Percentiles rank a stretch among this genome's conserved stretches.
phyloP scores from a whole-genome alignment of 208 protist genomes.

The Strigomonas oncopelti region DNA sequence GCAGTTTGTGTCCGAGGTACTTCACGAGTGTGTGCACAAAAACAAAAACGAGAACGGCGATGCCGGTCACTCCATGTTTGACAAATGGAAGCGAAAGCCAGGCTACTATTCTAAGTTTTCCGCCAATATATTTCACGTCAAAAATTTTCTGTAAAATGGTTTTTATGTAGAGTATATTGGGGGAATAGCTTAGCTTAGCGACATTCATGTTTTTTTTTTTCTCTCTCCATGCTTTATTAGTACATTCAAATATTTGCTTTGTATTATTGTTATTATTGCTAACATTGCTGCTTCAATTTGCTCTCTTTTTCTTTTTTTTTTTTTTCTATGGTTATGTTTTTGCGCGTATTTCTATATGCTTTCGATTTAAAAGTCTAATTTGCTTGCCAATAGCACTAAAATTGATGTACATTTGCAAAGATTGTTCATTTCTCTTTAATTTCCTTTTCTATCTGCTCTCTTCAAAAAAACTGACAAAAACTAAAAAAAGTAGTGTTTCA shows the following conservation, averaged over 20 bases:
- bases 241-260: neutral
- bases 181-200: no score
- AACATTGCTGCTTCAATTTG: conserved; percentile 11
- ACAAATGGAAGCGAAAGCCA: no score
- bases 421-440: conserved; percentile 2
- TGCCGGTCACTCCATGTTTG: no score
- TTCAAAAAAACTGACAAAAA: neutral
- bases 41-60: conserved; percentile 24
- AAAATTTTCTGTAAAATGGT: no score
- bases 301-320: neutral
- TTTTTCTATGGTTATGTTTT: conserved; percentile 2
- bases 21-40: conserved; percentile 60
- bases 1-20: conserved; percentile 65
- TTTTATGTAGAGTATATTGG: no score
- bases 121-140: no score
- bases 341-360: conserved; percentile 7
- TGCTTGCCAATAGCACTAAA: neutral
- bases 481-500: neutral
- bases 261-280: conserved; percentile 12
- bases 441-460: neutral
- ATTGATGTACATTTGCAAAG: neutral
- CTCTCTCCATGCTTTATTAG: no score
- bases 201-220: no score
- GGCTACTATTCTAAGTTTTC: no score
- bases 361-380: neutral